Evolutionary conservation across 352 stramenopile species (phyloP).

Genomic region (Globisporangium carolinianum): DNA sequence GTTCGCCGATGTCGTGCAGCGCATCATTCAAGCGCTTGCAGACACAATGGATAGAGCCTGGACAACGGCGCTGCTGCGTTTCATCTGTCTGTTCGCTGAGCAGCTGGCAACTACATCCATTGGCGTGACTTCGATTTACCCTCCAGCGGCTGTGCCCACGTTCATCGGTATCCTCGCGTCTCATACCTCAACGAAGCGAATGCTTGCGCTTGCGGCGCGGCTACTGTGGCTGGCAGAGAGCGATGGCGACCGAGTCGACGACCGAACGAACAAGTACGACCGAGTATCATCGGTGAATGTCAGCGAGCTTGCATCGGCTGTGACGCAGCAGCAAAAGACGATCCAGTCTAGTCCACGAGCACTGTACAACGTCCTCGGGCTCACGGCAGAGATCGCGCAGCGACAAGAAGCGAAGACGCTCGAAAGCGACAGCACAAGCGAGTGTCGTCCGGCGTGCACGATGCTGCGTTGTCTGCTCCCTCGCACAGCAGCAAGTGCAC

Average conservation of each 20-base stretch:
- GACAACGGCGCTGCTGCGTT: neutral
- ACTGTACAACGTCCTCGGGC: conserved; percentile 1
- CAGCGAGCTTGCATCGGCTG: neutral
- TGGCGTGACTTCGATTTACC: neutral
- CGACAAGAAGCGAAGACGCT: neutral
- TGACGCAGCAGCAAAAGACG: neutral
- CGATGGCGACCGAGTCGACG: too few species aligned
- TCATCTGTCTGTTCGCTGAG: conserved; percentile 11
- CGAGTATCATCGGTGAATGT: neutral
- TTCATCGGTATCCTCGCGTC: conserved; percentile 2
- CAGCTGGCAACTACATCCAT: neutral
- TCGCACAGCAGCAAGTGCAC: too few species aligned
- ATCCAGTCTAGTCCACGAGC: neutral
- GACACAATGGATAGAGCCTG: neutral
- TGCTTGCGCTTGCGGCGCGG: neutral
- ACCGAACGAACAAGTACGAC: neutral
- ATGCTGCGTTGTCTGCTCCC: too few species aligned
- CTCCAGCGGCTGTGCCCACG: neutral
- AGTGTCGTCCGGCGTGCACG: neutral
- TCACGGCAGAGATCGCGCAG: neutral
- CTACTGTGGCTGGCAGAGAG: conserved; percentile 7
- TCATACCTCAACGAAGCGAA: neutral
- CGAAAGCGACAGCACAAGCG: neutral
- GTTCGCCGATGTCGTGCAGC: neutral
- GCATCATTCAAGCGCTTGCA: neutral